Conservation (phyloP, 179 eudicot genomes). For the Beta corolliflora region DNA sequence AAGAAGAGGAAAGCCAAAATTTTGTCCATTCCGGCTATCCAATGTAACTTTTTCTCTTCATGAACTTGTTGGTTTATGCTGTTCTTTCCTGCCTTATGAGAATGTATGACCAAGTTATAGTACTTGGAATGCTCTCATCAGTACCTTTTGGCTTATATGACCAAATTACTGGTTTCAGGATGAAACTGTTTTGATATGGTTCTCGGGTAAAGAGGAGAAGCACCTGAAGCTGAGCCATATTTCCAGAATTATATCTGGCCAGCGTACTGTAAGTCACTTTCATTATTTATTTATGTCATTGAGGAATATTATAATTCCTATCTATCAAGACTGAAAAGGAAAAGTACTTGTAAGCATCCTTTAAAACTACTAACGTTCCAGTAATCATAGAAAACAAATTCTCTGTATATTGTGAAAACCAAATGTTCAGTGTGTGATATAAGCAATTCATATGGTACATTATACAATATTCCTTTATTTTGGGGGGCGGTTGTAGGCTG, state of each 20-base stretch:
- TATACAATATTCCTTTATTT: not conserved
- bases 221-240: slow-evolving; percentile 87
- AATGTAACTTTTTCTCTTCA: slow-evolving; percentile 59
- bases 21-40: slow-evolving; percentile 91
- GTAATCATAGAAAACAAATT: not conserved
- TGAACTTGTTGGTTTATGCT: slow-evolving; percentile 14
- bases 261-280: slow-evolving; percentile 82
- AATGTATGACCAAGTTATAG: slow-evolving; percentile 1
- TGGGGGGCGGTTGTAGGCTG: not conserved
- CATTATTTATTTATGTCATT: not conserved
- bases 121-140: slow-evolving; percentile 1
- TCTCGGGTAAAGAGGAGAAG: slow-evolving; percentile 96
- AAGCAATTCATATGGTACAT: not conserved
- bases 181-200: slow-evolving; percentile 90
- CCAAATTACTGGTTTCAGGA: slow-evolving; percentile 56
- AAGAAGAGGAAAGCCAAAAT: slow-evolving; percentile 96
- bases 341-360: slow-evolving; percentile 1
- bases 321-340: not conserved
- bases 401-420: not conserved
- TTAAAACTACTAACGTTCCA: not conserved
- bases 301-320: not conserved
- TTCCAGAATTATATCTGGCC: slow-evolving; percentile 95
- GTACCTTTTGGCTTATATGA: slow-evolving; percentile 11
- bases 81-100: slow-evolving; percentile 3
- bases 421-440: not conserved